A percentile compares a stretch with the other conserved stretches of the same genome.
phyloP scores from a whole-genome alignment of 805 yeast genomes.

The Groenewaldozyma tartarivorans region DNA sequence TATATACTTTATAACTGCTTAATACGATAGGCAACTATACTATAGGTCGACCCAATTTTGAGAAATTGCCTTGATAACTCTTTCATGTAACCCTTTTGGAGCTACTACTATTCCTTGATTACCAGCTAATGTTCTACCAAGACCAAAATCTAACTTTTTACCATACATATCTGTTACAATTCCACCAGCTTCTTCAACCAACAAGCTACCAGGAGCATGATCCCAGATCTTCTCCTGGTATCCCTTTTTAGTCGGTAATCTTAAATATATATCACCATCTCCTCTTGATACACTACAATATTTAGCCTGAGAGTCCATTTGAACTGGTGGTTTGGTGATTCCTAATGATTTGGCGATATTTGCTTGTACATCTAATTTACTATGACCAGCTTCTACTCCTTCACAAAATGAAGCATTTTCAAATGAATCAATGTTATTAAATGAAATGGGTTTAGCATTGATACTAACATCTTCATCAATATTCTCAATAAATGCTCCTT shows the following conservation, averaged over 20 bases:
- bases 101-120: slow-evolving; percentile 95
- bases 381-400: slow-evolving; percentile 93
- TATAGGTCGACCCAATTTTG: no score
- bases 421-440: slow-evolving; percentile 24
- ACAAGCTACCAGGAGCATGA: slow-evolving; percentile 90
- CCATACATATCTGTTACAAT: slow-evolving; percentile 79
- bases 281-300: slow-evolving; percentile 89
- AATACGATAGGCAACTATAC: no score
- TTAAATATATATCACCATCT: slow-evolving; percentile 81
- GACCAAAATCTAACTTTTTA: slow-evolving; percentile 64
- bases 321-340: slow-evolving; percentile 50
- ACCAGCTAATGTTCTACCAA: slow-evolving; percentile 61
- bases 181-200: slow-evolving; percentile 88
- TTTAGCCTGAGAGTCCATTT: slow-evolving; percentile 93
- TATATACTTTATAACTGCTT: no score
- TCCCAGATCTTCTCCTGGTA: slow-evolving; percentile 98
- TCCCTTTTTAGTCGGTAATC: slow-evolving; percentile 67
- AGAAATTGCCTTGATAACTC: slow-evolving; percentile 36
- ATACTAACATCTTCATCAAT: slow-evolving; percentile 31
- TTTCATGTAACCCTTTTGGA: slow-evolving; percentile 36
- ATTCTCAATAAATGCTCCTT: slow-evolving; percentile 52
- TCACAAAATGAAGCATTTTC: slow-evolving; percentile 63
- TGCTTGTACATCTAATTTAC: slow-evolving; percentile 80
- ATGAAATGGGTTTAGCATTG: slow-evolving; percentile 40
- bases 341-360: slow-evolving; percentile 55